Percentiles rank a stretch among this genome's conserved stretches.
These are phyloP conservation scores for Nakazawaea pomicola DNA, from an alignment of 805 yeast genomes.

Conservation along the genomic window DNA sequence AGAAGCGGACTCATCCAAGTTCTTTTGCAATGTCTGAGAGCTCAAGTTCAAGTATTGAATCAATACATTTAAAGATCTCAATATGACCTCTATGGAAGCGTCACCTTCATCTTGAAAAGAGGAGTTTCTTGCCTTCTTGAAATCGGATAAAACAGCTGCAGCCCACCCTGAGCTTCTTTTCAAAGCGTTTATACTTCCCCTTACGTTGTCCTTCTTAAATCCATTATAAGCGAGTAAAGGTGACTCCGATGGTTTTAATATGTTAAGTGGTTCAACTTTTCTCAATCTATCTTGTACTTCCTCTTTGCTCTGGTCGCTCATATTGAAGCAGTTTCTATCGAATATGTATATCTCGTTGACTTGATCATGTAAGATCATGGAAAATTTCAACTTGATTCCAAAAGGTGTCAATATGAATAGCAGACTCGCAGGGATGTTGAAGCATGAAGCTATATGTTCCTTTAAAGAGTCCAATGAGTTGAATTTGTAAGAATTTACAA, in stretches of 20 bases:
- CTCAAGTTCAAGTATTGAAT: slow-evolving; percentile 47
- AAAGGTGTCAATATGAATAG: slow-evolving; percentile 56
- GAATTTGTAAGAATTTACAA: slow-evolving; percentile 34
- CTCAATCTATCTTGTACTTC: slow-evolving; percentile 27
- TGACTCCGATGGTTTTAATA: slow-evolving; percentile 29
- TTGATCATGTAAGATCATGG: slow-evolving; percentile 42
- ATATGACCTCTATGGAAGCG: slow-evolving; percentile 32
- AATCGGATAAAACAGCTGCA: slow-evolving; percentile 30
- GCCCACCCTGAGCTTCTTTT: slow-evolving; percentile 35
- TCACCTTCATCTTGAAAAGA: slow-evolving; percentile 20
- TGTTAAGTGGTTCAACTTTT: slow-evolving; percentile 20
- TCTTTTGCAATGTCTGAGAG: slow-evolving; percentile 33
- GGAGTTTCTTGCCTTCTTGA: slow-evolving; percentile 21
- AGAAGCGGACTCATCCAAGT: slow-evolving; percentile 32
- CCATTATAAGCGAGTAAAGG: slow-evolving; percentile 22
- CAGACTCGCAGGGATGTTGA: slow-evolving; percentile 35
- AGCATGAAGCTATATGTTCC: slow-evolving; percentile 33
- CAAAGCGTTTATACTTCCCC: slow-evolving; percentile 31
- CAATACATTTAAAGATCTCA: slow-evolving; percentile 43
- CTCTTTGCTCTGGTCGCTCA: slow-evolving; percentile 9
- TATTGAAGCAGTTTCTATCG: slow-evolving; percentile 53
- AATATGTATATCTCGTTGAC: slow-evolving; percentile 53
- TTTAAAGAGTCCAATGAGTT: slow-evolving; percentile 37
- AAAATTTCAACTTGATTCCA: slow-evolving; percentile 56
- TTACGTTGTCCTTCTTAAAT: slow-evolving; percentile 28